phyloP scores from a whole-genome alignment of 306 rosid genomes.

The Medicago ruthenica region DNA sequence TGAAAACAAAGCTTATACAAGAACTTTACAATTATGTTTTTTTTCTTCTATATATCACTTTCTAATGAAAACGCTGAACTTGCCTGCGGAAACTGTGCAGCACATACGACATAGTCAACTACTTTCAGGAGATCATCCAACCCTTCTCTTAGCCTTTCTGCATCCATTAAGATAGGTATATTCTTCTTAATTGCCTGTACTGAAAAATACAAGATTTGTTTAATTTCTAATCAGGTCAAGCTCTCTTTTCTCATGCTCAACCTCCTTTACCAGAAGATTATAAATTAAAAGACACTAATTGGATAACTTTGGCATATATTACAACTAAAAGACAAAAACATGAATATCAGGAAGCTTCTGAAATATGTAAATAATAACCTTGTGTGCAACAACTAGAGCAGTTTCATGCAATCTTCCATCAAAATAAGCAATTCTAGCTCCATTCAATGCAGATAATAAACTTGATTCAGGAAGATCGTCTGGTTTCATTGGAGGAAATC shows the following conservation, averaged over 20 bases:
- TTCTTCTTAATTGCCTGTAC: constrained; percentile 73
- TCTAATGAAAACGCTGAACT: constrained; percentile 47
- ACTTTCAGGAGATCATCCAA: constrained; percentile 75
- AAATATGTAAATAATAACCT: constrained; percentile 57
- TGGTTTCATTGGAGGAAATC: constrained; percentile 84
- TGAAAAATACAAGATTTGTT: constrained; percentile 46
- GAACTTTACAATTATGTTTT: background rate
- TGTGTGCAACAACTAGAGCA: constrained; percentile 78
- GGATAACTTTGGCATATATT: constrained; percentile 12
- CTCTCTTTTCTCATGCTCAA: constrained; percentile 19
- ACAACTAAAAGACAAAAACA: constrained; percentile 1
- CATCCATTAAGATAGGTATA: constrained; percentile 82
- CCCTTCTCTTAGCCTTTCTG: constrained; percentile 87
- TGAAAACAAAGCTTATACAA: background rate
- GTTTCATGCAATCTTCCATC: constrained; percentile 82
- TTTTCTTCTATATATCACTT: constrained; percentile 16
- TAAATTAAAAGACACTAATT: constrained; percentile 13
- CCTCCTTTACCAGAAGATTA: constrained; percentile 21
- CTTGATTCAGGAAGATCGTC: constrained; percentile 65
- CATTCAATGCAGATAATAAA: constrained; percentile 71
- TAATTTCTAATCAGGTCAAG: constrained; percentile 41
- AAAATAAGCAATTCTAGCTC: constrained; percentile 70
- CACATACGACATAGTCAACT: constrained; percentile 71
- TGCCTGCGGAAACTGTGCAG: constrained; percentile 84
- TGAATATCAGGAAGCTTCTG: constrained; percentile 15